Conservation (phyloP, 805 yeast species). For the Saccharomycopsis malanga region DNA sequence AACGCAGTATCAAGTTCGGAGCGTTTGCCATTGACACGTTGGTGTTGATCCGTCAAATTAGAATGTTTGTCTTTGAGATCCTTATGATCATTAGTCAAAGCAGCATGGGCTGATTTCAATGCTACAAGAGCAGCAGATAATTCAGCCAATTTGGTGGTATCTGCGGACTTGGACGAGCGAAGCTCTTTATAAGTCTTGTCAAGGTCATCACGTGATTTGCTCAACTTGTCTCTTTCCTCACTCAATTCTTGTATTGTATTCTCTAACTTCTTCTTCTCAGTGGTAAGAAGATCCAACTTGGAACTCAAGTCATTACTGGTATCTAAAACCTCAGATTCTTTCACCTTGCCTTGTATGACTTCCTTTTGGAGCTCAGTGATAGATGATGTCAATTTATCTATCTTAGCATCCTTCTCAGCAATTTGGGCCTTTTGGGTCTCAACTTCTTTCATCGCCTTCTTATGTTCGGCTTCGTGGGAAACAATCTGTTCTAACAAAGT, state of each 20-base stretch:
- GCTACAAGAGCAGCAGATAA: constrained; percentile 19
- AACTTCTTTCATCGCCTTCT: no score
- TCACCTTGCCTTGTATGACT: constrained; percentile 13
- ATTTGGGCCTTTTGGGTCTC: background rate
- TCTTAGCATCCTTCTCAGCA: background rate
- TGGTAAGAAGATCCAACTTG: background rate
- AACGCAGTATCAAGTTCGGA: constrained; percentile 3
- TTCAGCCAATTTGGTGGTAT: constrained; percentile 12
- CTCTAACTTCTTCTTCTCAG: constrained; percentile 2
- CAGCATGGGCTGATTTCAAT: constrained; percentile 14
- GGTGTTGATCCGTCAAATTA: constrained; percentile 24
- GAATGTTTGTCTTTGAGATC: constrained; percentile 25
- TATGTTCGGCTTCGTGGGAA: no score
- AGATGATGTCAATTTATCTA: constrained; percentile 2
- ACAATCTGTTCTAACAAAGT: no score
- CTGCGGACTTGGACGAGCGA: constrained; percentile 7
- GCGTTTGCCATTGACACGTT: constrained; percentile 1
- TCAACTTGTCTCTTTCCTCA: background rate
- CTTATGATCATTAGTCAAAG: constrained; percentile 29
- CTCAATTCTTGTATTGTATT: background rate
- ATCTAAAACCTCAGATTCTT: constrained; percentile 11
- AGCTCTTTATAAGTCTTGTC: constrained; percentile 5
- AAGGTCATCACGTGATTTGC: background rate
- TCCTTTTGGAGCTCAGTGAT: constrained; percentile 11
- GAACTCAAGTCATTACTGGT: background rate